Evolutionary conservation across 345 rosid species (phyloP), one percentile per base, ranked within the genome.

Genomic region (Eucalyptus rudis): DNA sequence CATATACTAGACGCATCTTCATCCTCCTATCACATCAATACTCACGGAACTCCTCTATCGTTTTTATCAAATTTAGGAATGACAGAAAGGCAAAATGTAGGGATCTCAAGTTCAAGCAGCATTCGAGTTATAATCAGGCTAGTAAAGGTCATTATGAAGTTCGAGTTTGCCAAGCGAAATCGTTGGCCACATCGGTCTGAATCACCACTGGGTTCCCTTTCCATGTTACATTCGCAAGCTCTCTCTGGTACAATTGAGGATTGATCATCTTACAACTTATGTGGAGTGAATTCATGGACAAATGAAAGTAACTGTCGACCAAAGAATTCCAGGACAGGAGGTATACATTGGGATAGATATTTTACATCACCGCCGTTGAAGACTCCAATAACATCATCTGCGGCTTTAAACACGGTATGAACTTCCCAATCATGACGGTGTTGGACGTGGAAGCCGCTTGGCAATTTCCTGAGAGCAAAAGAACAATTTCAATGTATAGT

Each of bases 371-470:
- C n/a, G 49, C 51, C 88, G 6, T 11, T 51, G 40, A 87, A 3
- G 49, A 85, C 58, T 87, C 83, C 83, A 43, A 66, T 36, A 87
- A 87, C 56, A 66, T 66, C 83, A 62, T 16, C 15, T 15, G 56
- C 7, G 52, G 29, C 54, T 71, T 36, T 66, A 31, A 17, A 40
- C 36, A 10, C 15, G 7, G 36, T 9, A 50, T 22, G 17, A 40
- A 25, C 62, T 64, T 64, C 45, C 52, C 10, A 33, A 92, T 94
- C 92, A 96, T 89, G 96, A 93, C 14, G 93, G 11, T 2, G 94
- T 89, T 66, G 97, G 97, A 25, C 96, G 96, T n/a, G 97, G 99
- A 47, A 97, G 96, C 86, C 99, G 93, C 91, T 96, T 96, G 22
- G 96, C 99, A 66, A 97, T 96, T 96, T 97, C 99, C 99, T 97